Conservation (phyloP, 176 grass and related monocot species). For the bread wheat (Triticum aestivum) region DNA sequence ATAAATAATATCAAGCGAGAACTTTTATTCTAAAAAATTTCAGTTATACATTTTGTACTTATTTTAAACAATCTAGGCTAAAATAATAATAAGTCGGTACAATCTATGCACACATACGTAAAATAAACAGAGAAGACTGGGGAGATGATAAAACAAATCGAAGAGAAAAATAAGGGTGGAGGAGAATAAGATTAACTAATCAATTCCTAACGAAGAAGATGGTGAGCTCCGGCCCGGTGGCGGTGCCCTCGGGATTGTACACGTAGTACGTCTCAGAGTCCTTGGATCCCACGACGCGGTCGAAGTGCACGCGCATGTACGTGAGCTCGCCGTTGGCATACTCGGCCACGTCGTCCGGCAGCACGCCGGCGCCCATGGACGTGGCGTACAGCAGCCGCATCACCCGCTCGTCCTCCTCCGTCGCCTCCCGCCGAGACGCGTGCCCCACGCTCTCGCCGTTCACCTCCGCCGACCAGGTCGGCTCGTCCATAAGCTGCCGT, state of each 20-base stretch:
- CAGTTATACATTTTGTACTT: not conserved
- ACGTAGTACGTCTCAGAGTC: conserved; percentile 95
- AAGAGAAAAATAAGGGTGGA: not conserved
- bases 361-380: conserved; percentile 89
- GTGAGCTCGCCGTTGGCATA: conserved; percentile 72
- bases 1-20: too few species aligned
- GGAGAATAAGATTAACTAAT: not conserved
- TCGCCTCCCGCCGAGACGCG: conserved; percentile 56
- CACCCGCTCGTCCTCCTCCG: conserved; percentile 58
- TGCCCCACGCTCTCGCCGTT: conserved; percentile 79
- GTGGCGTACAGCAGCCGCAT: conserved; percentile 79
- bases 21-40: too few species aligned
- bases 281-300: conserved; percentile 76
- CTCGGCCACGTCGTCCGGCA: conserved; percentile 63
- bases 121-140: not conserved
- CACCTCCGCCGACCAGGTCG: conserved; percentile 62
- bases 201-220: conserved; percentile 87
- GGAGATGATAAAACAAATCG: not conserved
- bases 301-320: conserved; percentile 82
- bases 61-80: conserved; percentile 1
- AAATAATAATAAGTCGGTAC: not conserved
- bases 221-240: conserved; percentile 66
- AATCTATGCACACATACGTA: not conserved
- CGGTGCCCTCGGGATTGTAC: conserved; percentile 69
- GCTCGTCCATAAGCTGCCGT: conserved; percentile 62